These are phyloP conservation scores for Trichoderma atrobrunneum DNA, from an alignment of 2,329 filamentous ascomycete genomes.

Conservation along the genomic window DNA sequence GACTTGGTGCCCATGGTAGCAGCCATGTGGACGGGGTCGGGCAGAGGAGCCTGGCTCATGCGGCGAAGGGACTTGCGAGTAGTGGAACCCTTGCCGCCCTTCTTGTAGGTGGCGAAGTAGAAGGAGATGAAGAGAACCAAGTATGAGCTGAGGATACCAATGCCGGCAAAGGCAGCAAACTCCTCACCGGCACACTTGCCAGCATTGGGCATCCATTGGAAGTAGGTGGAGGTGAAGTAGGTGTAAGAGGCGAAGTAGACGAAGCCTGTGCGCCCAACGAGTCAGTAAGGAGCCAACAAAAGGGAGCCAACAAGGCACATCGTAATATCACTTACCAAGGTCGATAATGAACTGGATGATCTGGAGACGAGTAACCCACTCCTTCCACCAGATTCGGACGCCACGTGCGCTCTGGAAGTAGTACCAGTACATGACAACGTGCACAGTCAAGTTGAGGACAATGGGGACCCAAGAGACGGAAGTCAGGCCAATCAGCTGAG, in stretches of 20 bases:
- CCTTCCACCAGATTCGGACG: conserved; percentile 98
- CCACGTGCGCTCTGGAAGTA: conserved; percentile 99
- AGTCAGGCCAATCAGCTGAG: conserved; percentile 88
- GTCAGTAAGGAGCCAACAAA: conserved; percentile 21
- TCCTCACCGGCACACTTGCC: conserved; percentile 93
- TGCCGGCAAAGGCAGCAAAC: conserved; percentile 90
- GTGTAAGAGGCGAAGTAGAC: conserved; percentile 99
- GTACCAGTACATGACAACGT: conserved; percentile 99
- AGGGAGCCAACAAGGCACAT: not conserved
- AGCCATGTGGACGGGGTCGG: conserved; percentile 65
- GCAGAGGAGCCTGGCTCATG: conserved; percentile 65
- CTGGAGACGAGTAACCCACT: conserved; percentile 97
- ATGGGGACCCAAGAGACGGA: conserved; percentile 95
- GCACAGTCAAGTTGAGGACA: conserved; percentile 85
- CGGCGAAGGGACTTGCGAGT: conserved; percentile 73
- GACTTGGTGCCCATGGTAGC: conserved; percentile 49
- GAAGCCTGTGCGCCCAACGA: conserved; percentile 62
- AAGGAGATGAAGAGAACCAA: conserved; percentile 98
- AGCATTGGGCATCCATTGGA: conserved; percentile 74
- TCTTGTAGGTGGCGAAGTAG: conserved; percentile 96
- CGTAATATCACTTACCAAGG: conserved; percentile 65
- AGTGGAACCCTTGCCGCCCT: conserved; percentile 73
- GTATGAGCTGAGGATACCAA: conserved; percentile 90
- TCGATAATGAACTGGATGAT: conserved; percentile 97
- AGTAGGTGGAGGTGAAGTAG: conserved; percentile 94